These are phyloP conservation scores for Acanthamoeba sp. DNA, from an alignment of 208 protist species.

Conservation along the genomic window DNA sequence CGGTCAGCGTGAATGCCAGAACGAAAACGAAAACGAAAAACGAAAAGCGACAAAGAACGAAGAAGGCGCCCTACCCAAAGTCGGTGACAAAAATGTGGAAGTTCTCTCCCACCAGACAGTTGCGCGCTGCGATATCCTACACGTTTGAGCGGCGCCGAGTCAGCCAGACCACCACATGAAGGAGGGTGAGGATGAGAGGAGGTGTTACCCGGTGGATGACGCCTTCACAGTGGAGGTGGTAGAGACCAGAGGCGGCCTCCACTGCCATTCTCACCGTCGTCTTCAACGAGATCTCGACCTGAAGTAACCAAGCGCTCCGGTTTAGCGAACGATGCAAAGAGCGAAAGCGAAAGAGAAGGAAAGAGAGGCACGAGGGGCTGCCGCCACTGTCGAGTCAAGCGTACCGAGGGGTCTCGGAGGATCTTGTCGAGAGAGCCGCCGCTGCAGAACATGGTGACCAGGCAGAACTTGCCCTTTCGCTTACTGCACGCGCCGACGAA, in stretches of 20 bases:
- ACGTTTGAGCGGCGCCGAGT: no score
- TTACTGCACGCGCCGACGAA: conserved; percentile 59
- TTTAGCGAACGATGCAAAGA: no score
- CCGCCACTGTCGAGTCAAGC: no score
- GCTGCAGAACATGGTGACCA: conserved; percentile 66
- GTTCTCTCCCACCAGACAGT: conserved; percentile 62
- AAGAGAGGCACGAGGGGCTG: no score
- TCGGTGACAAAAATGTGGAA: conserved; percentile 54
- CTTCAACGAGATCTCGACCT: conserved; percentile 19
- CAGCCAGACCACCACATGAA: no score
- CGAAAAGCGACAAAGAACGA: not conserved
- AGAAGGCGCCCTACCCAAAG: not conserved
- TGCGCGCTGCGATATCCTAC: conserved; percentile 55
- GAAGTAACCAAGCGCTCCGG: no score
- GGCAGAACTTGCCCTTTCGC: conserved; percentile 52
- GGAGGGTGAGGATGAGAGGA: no score
- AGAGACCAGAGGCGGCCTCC: conserved; percentile 12
- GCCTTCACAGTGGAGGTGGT: conserved; percentile 61
- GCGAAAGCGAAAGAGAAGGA: not conserved
- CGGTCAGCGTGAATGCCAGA: not conserved
- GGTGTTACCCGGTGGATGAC: conserved; percentile 45
- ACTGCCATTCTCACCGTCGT: conserved; percentile 37
- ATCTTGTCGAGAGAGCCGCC: conserved; percentile 57
- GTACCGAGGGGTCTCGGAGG: conserved; percentile 20
- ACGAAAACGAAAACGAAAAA: not conserved